These are phyloP conservation scores for Flaveria brownii DNA, from an alignment of 129 eudicot species.

Conservation along the genomic window DNA sequence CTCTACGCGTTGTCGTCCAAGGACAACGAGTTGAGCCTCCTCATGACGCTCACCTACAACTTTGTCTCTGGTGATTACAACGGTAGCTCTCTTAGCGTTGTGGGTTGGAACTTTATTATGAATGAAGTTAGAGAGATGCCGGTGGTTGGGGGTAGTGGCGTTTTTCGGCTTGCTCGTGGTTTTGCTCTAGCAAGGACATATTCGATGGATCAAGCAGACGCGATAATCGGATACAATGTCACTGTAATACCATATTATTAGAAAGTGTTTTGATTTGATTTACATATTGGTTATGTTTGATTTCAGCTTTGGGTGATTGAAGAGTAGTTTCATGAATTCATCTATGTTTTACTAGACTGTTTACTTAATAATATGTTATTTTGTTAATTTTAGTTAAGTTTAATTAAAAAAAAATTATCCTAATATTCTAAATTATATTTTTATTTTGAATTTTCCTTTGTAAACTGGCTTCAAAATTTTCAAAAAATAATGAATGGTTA, in stretches of 20 bases:
- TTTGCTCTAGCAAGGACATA: conserved; percentile 35
- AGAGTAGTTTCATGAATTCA: no score
- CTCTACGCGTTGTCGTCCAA: conserved; percentile 35
- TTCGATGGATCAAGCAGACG: conserved; percentile 24
- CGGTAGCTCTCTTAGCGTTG: conserved; percentile 40
- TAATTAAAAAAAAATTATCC: no score
- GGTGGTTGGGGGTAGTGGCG: conserved; percentile 46
- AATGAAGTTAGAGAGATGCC: conserved; percentile 46
- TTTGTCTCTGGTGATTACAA: conserved; percentile 36
- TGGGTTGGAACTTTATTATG: conserved; percentile 34
- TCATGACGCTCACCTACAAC: conserved; percentile 36
- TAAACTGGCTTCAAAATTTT: no score
- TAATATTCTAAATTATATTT: no score
- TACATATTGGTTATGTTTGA: not conserved
- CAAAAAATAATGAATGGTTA: no score
- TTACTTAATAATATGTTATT: no score
- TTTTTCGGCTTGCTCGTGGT: conserved; percentile 46
- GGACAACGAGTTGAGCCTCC: conserved; percentile 21
- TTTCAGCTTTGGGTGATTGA: not conserved
- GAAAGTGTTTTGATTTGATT: not conserved
- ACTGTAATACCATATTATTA: conserved; percentile 29
- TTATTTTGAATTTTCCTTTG: no score
- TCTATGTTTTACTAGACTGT: no score
- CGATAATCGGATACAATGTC: conserved; percentile 44
- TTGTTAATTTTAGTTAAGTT: no score